Base-by-base conservation (phyloP, 192 early-diverging fungal species). In the Allomyces arbusculus region DNA sequence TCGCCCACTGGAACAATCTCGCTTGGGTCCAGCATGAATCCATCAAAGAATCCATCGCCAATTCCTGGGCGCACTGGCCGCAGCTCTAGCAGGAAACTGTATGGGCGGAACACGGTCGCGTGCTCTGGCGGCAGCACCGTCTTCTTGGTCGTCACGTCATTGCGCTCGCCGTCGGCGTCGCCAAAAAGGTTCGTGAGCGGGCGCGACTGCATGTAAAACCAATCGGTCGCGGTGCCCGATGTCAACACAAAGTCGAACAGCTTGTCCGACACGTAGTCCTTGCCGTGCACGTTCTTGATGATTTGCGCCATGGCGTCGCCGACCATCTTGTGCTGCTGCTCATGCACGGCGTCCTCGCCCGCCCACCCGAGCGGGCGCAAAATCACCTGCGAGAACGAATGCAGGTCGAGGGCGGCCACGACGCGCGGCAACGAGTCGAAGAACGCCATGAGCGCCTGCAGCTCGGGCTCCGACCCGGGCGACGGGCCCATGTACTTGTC, bases 21-120 rank as follows among this genome's bases (percentile, higher is more conserved):
- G 25, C 67, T 67, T 10, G 82, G 80, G n/a, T 79, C 77, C 25
- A 84, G 72, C 63, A 84, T 73, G 65, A 84, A 84, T 6, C 82
- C 50, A 10, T 43, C 23, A 44, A 64, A 10, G 70, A 40, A 40
- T 7, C 33, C 33, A 40, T 7, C 33, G 7, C 33, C 33, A 40
- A 40, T 8, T 70, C 62, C 69, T 61, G 11, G 22, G 67, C 64
- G 20, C 69, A 62, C 12, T 14, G 80, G 82, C 19, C 82, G 66
- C 62, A 84, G 68, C 72, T 83, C 82, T 40, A 84, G 80, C 19
- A 77, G 77, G 72, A 74, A 80, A 7, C 77, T 72, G 66, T 79
- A 83, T 10, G 70, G 62, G 23, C 24, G 76, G 44, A n/a, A 68
- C 63, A 23, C 73, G 62, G 63, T 73, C 70, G 20, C 70, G 65